A percentile compares a stretch with the other conserved stretches of the same genome.
These are phyloP conservation scores for Asparagopsis taxiformis DNA, from an alignment of 31 red algal genomes.

Conservation along the genomic window DNA sequence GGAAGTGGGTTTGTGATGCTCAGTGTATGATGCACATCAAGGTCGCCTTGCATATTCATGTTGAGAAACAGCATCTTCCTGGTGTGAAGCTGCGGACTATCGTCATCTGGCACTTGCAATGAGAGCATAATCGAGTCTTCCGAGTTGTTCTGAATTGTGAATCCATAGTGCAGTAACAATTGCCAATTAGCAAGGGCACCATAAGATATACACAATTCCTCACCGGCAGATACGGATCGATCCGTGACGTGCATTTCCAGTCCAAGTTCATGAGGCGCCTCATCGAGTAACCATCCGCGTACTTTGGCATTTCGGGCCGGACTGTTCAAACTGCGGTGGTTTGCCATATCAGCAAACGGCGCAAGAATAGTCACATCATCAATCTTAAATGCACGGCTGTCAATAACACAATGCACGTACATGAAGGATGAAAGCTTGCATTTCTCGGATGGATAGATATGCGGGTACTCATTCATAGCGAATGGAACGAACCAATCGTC, in stretches of 20 bases:
- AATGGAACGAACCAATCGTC: slow-evolving; percentile 39
- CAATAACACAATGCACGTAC: slow-evolving; percentile 28
- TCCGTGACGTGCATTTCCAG: slow-evolving; percentile 31
- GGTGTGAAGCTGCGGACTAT: background rate
- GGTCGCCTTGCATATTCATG: background rate
- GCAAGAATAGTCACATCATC: slow-evolving; percentile 38
- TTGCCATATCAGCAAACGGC: slow-evolving; percentile 71
- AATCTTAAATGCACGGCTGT: slow-evolving; percentile 45
- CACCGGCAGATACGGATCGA: slow-evolving; percentile 8
- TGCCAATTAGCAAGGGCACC: slow-evolving; percentile 55
- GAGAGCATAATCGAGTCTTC: slow-evolving; percentile 35
- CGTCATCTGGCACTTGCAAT: slow-evolving; percentile 26
- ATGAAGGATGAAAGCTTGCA: slow-evolving; percentile 42
- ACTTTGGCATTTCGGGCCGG: slow-evolving; percentile 15
- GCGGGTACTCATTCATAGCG: slow-evolving; percentile 12
- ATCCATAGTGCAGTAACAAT: slow-evolving; percentile 68
- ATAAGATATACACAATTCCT: slow-evolving; percentile 71
- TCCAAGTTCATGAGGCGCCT: slow-evolving; percentile 8
- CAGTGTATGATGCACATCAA: slow-evolving; percentile 10
- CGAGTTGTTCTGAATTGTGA: slow-evolving; percentile 50
- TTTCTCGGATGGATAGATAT: slow-evolving; percentile 9
- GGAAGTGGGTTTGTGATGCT: background rate
- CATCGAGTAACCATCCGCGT: slow-evolving; percentile 19
- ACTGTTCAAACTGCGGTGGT: slow-evolving; percentile 25
- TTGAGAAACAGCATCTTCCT: slow-evolving; percentile 16